Conservation (phyloP, 164 flowering plant genomes). For the Pachysandra terminalis region DNA sequence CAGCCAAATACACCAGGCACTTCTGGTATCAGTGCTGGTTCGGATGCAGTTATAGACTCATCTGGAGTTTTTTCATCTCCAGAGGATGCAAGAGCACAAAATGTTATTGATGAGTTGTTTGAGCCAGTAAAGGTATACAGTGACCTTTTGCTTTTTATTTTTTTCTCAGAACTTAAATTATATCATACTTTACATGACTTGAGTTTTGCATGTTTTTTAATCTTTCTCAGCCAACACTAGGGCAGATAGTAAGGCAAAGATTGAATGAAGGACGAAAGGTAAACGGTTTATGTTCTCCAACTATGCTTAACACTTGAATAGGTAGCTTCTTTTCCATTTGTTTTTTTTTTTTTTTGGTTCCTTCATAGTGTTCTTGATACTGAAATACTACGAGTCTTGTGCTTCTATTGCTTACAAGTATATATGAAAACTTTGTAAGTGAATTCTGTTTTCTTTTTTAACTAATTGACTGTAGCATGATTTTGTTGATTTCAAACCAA, state of each 20-base stretch:
- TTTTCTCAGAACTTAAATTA: not conserved
- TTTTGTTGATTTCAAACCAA: no score
- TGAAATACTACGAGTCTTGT: no score
- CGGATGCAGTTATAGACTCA: conserved; percentile 28
- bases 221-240: conserved; percentile 72
- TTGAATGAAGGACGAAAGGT: conserved; percentile 92
- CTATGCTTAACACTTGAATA: not conserved
- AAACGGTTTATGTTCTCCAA: conserved; percentile 4
- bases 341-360: not conserved
- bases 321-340: not conserved
- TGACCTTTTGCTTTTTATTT: not conserved
- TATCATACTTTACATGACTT: conserved; percentile 9
- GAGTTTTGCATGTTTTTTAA: conserved; percentile 15
- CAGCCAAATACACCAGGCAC: conserved; percentile 41
- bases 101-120: conserved; percentile 75
- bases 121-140: conserved; percentile 67
- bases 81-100: conserved; percentile 55
- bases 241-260: conserved; percentile 78
- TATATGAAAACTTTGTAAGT: no score
- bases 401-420: not conserved
- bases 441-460: not conserved
- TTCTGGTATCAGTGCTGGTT: conserved; percentile 37
- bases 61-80: conserved; percentile 37
- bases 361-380: not conserved
- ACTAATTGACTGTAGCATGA: no score